Evolutionary conservation across 148 eudicot species (phyloP).

Genomic region (Nepenthes mirabilis): DNA sequence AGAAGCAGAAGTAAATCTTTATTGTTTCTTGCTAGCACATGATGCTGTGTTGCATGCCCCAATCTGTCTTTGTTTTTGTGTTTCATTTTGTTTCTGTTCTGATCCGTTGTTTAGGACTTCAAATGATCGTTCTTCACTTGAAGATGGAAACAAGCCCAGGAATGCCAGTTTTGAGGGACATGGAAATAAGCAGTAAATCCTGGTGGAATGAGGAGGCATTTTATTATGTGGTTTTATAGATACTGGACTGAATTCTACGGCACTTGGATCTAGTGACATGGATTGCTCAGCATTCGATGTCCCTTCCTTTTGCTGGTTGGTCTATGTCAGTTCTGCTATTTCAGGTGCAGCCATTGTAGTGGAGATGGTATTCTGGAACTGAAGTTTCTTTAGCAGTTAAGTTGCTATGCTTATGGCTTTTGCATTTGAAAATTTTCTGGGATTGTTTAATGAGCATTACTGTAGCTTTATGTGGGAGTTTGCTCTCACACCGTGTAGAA

Average conservation of each 20-base stretch:
- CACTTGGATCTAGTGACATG: slow-evolving; percentile 29
- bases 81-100: slow-evolving; percentile 1
- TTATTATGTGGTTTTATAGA: slow-evolving; percentile 7
- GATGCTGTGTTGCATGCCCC: not conserved
- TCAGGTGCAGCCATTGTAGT: slow-evolving; percentile 58
- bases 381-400: slow-evolving; percentile 45
- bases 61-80: not conserved
- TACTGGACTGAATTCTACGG: slow-evolving; percentile 17
- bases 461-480: not conserved
- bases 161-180: slow-evolving; percentile 35
- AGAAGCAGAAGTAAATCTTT: slow-evolving; percentile 59
- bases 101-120: slow-evolving; percentile 30
- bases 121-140: slow-evolving; percentile 32
- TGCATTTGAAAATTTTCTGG: slow-evolving; percentile 11
- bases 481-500: too few relatives aligned
- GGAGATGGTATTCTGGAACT: slow-evolving; percentile 43
- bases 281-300: slow-evolving; percentile 43
- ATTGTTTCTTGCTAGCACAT: not conserved
- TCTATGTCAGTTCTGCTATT: slow-evolving; percentile 56
- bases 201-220: slow-evolving; percentile 10
- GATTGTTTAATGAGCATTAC: slow-evolving; percentile 5
- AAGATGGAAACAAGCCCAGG: slow-evolving; percentile 45
- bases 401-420: slow-evolving; percentile 10
- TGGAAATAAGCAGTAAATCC: slow-evolving; percentile 35
- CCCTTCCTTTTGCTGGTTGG: slow-evolving; percentile 35